Percentiles rank a stretch among this genome's conserved stretches.
Evolutionary conservation across 1,139 yeast genomes (phyloP).

Genomic region (Pichia sp.): DNA sequence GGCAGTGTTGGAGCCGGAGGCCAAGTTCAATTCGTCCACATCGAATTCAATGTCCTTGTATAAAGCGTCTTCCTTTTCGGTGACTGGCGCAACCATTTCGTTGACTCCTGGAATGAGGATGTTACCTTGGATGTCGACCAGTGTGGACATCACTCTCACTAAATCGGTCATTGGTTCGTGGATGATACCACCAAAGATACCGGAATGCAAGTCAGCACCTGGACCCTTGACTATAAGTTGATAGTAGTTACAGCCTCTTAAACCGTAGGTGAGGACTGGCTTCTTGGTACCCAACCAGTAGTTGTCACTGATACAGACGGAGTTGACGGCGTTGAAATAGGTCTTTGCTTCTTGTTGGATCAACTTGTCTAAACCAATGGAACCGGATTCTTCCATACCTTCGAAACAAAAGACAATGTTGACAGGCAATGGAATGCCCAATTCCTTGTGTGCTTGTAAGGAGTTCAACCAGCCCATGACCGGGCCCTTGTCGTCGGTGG

Average conservation of each 20-base stretch:
- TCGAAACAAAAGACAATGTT: slow-evolving; percentile 91
- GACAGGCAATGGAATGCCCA: slow-evolving; percentile 89
- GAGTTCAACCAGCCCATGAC: slow-evolving; percentile 96
- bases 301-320: slow-evolving; percentile 95
- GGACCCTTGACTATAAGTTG: slow-evolving; percentile 84
- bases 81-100: slow-evolving; percentile 95
- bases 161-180: slow-evolving; percentile 98
- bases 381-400: slow-evolving; percentile 99
- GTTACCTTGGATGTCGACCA: slow-evolving; percentile 80
- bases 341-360: slow-evolving; percentile 73
- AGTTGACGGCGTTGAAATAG: slow-evolving; percentile 86
- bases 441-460: slow-evolving; percentile 83
- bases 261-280: slow-evolving; percentile 96
- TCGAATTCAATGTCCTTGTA: slow-evolving; percentile 87
- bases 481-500: slow-evolving; percentile 98
- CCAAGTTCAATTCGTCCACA: slow-evolving; percentile 79
- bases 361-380: slow-evolving; percentile 83
- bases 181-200: slow-evolving; percentile 95
- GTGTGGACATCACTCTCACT: slow-evolving; percentile 66
- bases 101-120: slow-evolving; percentile 84
- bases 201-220: slow-evolving; percentile 96
- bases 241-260: slow-evolving; percentile 96
- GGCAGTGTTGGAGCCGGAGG: slow-evolving; percentile 84
- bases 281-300: slow-evolving; percentile 98
- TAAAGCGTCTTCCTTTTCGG: slow-evolving; percentile 71